phyloP scores from a whole-genome alignment of 1,284 basidiomycete species.

The Tylopilus orsonianus region DNA sequence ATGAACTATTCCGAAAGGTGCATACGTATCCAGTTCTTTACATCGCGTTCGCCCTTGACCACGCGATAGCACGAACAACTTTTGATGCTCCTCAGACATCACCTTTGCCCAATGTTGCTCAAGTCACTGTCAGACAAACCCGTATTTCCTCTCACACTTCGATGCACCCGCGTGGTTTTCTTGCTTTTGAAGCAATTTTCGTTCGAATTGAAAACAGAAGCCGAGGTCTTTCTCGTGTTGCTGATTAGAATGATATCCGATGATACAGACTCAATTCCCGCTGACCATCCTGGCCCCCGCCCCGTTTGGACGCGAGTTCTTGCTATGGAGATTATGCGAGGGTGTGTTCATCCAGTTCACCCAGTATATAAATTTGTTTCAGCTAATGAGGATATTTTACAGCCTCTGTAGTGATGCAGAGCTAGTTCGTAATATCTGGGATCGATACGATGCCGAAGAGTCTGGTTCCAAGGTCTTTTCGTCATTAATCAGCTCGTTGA shows the following conservation, averaged over 20 bases:
- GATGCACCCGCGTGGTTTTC: slow-evolving; percentile 91
- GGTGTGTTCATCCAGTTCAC: slow-evolving; percentile 41
- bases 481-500: slow-evolving; percentile 78
- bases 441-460: slow-evolving; percentile 73
- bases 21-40: slow-evolving; percentile 10
- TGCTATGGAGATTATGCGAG: slow-evolving; percentile 89
- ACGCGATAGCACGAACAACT: slow-evolving; percentile 72
- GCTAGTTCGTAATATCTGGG: slow-evolving; percentile 80
- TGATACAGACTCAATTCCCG: slow-evolving; percentile 46
- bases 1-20: slow-evolving; percentile 82
- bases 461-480: slow-evolving; percentile 70
- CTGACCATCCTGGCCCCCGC: slow-evolving; percentile 44
- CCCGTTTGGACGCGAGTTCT: slow-evolving; percentile 89
- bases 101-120: slow-evolving; percentile 88
- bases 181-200: slow-evolving; percentile 92
- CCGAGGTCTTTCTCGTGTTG: slow-evolving; percentile 82
- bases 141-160: slow-evolving; percentile 84
- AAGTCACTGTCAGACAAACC: slow-evolving; percentile 84
- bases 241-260: slow-evolving; percentile 79
- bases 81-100: slow-evolving; percentile 80
- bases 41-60: slow-evolving; percentile 3
- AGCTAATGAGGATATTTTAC: slow-evolving; percentile 9
- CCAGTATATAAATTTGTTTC: neutral
- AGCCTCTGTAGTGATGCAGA: slow-evolving; percentile 82
- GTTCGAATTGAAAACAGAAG: slow-evolving; percentile 73